Evolutionary conservation across 1,284 basidiomycete genomes (phyloP).

Genomic region (Cystobasidium slooffiae): DNA sequence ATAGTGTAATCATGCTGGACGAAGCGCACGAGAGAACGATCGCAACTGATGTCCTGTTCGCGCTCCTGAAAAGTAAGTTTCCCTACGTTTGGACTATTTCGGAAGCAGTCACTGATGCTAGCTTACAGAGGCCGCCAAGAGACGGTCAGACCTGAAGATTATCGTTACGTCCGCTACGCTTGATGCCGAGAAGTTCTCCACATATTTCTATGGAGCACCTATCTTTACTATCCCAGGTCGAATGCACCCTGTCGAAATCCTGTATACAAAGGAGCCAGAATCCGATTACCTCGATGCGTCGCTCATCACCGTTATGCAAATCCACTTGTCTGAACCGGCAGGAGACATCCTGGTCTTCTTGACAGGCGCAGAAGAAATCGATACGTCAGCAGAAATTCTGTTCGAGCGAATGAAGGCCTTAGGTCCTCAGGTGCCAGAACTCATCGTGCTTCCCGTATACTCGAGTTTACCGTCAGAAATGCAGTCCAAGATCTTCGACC

Average conservation of each 20-base stretch:
- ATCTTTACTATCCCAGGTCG: conserved; percentile 99
- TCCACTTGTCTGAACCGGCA: conserved; percentile 95
- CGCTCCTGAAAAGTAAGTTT: conserved; percentile 86
- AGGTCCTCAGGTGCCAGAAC: conserved; percentile 93
- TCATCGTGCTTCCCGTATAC: conserved; percentile 95
- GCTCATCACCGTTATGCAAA: conserved; percentile 98
- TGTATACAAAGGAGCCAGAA: conserved; percentile 99
- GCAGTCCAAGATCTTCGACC: conserved; percentile 96
- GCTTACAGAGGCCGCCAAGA: conserved; percentile 81
- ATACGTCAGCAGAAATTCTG: conserved; percentile 94
- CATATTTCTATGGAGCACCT: conserved; percentile 97
- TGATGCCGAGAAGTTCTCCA: conserved; percentile 99
- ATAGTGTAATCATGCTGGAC: conserved; percentile 97
- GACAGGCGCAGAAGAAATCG: conserved; percentile 98
- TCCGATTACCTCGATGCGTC: conserved; percentile 98
- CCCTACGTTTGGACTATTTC: not conserved
- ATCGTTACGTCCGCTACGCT: conserved; percentile 98
- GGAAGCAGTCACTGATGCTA: conserved; percentile 33
- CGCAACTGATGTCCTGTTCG: conserved; percentile 95
- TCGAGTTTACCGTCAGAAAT: conserved; percentile 97
- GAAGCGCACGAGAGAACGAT: conserved; percentile 99
- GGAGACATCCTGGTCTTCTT: conserved; percentile 96
- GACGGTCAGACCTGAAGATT: conserved; percentile 91
- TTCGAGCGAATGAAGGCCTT: conserved; percentile 98
- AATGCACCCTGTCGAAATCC: conserved; percentile 95